Conservation (phyloP, 306 rosid genomes). For the Acacia crassicarpa region DNA sequence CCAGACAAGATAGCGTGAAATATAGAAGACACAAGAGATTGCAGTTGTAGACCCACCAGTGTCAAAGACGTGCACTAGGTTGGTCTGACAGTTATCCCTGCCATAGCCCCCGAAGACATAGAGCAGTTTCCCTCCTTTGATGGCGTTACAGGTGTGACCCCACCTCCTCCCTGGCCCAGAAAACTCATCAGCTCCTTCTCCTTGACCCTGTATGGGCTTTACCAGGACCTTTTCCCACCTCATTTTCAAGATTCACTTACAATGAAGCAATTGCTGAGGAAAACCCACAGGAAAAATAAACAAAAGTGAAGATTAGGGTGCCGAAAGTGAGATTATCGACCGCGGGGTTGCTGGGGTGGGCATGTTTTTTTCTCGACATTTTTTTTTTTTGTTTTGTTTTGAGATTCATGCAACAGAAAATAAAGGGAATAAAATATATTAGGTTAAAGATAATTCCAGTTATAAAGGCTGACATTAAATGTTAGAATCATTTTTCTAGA, state of each 20-base stretch:
- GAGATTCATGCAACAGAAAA: constrained; percentile 38
- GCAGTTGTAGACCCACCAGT: constrained; percentile 52
- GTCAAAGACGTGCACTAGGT: constrained; percentile 89
- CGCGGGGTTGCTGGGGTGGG: background rate
- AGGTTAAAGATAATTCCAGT: background rate
- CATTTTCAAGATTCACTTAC: constrained; percentile 56
- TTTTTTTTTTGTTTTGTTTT: too few relatives aligned
- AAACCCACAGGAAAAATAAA: constrained; percentile 22
- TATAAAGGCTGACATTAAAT: background rate
- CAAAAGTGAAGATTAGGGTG: constrained; percentile 8
- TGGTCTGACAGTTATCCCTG: constrained; percentile 91
- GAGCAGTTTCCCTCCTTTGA: constrained; percentile 81
- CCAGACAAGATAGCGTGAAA: background rate
- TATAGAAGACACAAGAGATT: background rate
- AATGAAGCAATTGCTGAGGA: constrained; percentile 31
- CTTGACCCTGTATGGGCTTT: constrained; percentile 47
- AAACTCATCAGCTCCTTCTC: constrained; percentile 36
- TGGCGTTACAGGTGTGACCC: constrained; percentile 98
- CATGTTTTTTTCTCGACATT: background rate
- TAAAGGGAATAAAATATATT: background rate
- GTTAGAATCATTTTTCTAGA: too few relatives aligned
- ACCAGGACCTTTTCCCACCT: constrained; percentile 85
- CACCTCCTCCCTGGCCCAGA: constrained; percentile 96
- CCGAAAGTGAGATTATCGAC: constrained; percentile 34
- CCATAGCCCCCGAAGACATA: constrained; percentile 97